Base-by-base conservation (phyloP, 306 rosid genomes). In the Albizia julibrissin region DNA sequence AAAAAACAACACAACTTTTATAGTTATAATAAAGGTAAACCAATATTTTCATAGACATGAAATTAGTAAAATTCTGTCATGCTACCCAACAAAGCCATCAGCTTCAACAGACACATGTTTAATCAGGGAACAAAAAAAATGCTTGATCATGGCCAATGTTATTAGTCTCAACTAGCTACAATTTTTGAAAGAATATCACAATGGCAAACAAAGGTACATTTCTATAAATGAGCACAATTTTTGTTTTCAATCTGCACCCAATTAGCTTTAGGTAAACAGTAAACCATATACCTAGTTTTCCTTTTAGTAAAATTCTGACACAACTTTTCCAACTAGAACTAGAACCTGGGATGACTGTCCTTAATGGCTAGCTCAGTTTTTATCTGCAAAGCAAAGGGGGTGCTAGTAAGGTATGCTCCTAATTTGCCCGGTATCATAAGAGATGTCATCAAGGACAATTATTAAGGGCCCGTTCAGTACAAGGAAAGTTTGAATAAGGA, bases 1-100 rank as follows among this genome's bases (percentile, higher is more conserved):
- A 84, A 80, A 26, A 87, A 74, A 79, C 70, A 80, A 69, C 24
- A 77, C 8, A 69, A 14, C 42, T 74, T 66, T 34, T 56, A 82
- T 46, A 72, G 74, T 33, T 68, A 68, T 37, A 70, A 67, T 43
- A 79, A 76, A 54, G 54, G 42, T 42, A 82, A 74, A 49, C 52
- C 72, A 69, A 27, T 77, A 58, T 54, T 79, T 54, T 37, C 26
- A 43, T 26, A 67, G 64, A 54, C 72, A 49, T 31, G 49, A 47
- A 76, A 27, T 29, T 27, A 78, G 37, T 39, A 75, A 61, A 61
- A 61, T 26, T 39, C 34, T 56, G 56, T 43, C 56, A 69, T 40
- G 66, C 44, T 39, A 66, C 76, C 82, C 75, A 76, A 75, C 33
- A 42, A 49, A 18, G 59, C 75, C 46, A 54, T 44, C 69, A 46